Conservation (phyloP, 2,329 filamentous ascomycete species). For the Septoria petroselini region DNA sequence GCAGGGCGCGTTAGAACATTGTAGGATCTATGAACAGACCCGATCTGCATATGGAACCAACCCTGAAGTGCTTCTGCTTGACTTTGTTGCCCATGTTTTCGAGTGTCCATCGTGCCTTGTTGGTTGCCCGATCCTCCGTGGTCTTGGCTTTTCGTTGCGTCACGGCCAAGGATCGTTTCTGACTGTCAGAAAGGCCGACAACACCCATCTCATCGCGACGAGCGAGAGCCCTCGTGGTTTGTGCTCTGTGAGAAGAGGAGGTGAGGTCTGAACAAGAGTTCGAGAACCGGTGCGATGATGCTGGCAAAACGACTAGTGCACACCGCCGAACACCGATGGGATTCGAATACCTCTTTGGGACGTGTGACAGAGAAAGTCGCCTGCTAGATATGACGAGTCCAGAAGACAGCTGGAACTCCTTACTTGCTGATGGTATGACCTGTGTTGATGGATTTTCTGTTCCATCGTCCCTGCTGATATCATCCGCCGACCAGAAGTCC, state of each 20-base stretch:
- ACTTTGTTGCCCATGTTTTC: conserved; percentile 24
- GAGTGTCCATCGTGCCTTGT: conserved; percentile 22
- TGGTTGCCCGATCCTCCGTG: conserved; percentile 15
- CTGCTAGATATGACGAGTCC: conserved; percentile 16
- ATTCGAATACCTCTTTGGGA: conserved; percentile 7
- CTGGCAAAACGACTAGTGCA: neutral
- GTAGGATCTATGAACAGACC: conserved; percentile 21
- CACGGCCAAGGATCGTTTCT: conserved; percentile 19
- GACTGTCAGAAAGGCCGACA: conserved; percentile 16
- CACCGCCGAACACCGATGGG: neutral
- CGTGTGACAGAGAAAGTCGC: neutral
- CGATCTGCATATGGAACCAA: conserved; percentile 22
- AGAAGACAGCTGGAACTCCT: conserved; percentile 19
- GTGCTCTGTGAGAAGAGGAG: conserved; percentile 2
- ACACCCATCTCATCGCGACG: conserved; percentile 19
- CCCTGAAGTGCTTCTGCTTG: conserved; percentile 28
- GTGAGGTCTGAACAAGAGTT: conserved; percentile 6
- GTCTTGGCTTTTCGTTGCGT: conserved; percentile 18
- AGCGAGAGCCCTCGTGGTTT: conserved; percentile 12
- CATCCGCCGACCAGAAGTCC: conserved; percentile 19
- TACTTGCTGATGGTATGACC: neutral
- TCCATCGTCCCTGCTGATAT: neutral
- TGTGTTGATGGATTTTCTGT: neutral
- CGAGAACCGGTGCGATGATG: conserved; percentile 3
- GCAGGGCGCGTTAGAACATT: conserved; percentile 16